Percentiles rank a stretch among this genome's conserved stretches.
These are phyloP conservation scores for Basidiobolus meristosporus DNA, from an alignment of 371 early-diverging fungal species.

Conservation along the genomic window DNA sequence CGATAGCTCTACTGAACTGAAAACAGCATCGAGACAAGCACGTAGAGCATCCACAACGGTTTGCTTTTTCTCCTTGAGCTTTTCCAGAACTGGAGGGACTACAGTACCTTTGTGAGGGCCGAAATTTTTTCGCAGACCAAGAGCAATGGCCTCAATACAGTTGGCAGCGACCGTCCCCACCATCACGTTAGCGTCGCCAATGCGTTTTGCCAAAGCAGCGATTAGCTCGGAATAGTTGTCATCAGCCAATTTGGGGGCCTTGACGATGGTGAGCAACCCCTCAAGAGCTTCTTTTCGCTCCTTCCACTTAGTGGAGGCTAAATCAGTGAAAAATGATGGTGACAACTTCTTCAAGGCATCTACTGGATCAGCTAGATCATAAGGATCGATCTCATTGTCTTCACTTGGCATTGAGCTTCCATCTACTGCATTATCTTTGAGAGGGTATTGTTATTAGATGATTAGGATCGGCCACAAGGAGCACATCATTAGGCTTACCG, in stretches of 20 bases:
- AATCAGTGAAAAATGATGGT: no score
- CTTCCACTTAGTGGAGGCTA: slow-evolving; percentile 75
- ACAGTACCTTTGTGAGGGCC: slow-evolving; percentile 53
- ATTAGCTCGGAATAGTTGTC: slow-evolving; percentile 64
- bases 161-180: slow-evolving; percentile 61
- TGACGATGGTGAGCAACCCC: slow-evolving; percentile 37
- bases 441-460: no score
- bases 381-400: slow-evolving; percentile 32
- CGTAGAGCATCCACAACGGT: slow-evolving; percentile 67
- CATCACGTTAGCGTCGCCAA: slow-evolving; percentile 74
- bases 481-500: no score
- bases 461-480: no score
- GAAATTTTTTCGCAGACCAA: slow-evolving; percentile 59
- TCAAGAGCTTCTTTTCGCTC: slow-evolving; percentile 87
- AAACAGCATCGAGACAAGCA: slow-evolving; percentile 67
- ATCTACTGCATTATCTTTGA: no score
- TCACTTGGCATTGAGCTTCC: no score
- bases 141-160: slow-evolving; percentile 67
- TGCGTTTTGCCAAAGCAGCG: slow-evolving; percentile 64
- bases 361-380: slow-evolving; percentile 77
- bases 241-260: slow-evolving; percentile 59
- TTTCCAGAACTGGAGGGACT: slow-evolving; percentile 57
- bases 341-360: slow-evolving; percentile 63
- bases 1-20: slow-evolving; percentile 31
- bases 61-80: slow-evolving; percentile 84